Conservation (phyloP, 345 rosid genomes). For the Eucalyptus dawsonii region DNA sequence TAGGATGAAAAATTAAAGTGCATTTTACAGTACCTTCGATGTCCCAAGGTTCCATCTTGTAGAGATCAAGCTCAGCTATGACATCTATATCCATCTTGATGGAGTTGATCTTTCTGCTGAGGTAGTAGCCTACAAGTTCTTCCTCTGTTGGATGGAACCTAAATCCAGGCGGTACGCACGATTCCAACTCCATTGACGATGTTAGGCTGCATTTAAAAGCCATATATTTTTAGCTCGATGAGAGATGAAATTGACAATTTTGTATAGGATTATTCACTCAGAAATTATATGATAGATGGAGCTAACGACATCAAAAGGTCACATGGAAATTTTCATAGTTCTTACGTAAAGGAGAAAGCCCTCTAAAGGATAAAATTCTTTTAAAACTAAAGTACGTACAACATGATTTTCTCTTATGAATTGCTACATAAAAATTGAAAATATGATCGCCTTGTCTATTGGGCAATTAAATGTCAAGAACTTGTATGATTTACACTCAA, state of each 20-base stretch:
- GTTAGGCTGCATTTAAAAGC: neutral
- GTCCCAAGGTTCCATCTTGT: constrained; percentile 99
- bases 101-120: constrained; percentile 62
- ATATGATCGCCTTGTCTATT: neutral
- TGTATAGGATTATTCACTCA: neutral
- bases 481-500: neutral
- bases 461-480: neutral
- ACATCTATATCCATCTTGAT: constrained; percentile 74
- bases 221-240: neutral
- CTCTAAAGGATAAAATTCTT: neutral
- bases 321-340: neutral
- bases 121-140: constrained; percentile 94
- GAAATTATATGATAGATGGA: neutral
- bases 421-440: neutral
- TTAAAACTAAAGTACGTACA: neutral
- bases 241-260: neutral
- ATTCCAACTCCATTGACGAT: constrained; percentile 27
- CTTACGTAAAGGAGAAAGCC: neutral
- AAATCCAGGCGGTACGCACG: constrained; percentile 85
- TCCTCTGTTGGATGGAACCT: constrained; percentile 97
- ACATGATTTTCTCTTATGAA: neutral
- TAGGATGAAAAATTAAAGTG: neutral
- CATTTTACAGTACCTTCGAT: constrained; percentile 41
- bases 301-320: neutral
- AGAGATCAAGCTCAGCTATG: constrained; percentile 79